phyloP scores from a whole-genome alignment of 495 filamentous ascomycete genomes.

The Lasiosphaeris hirsuta region DNA sequence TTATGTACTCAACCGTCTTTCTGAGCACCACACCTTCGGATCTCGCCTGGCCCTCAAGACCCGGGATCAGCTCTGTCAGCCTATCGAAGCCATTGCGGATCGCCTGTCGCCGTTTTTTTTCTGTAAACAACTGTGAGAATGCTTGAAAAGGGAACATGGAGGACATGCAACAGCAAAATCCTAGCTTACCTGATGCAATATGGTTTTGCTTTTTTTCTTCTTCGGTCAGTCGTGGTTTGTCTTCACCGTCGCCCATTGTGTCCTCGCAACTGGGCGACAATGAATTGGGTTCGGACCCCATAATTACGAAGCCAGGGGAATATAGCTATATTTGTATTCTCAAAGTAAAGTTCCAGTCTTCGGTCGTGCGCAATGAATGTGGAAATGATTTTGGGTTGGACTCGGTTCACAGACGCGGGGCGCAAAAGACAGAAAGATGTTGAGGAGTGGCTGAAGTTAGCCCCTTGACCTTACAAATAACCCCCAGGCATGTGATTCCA shows the following conservation, averaged over 20 bases:
- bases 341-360: no score
- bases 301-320: no score
- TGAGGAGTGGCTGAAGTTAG: background rate
- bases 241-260: conserved; percentile 26
- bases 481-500: background rate
- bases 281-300: background rate
- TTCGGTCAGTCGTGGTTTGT: conserved; percentile 76
- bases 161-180: background rate
- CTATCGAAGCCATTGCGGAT: conserved; percentile 87
- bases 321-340: no score
- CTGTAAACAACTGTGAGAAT: conserved; percentile 31
- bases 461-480: background rate
- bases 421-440: background rate
- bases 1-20: conserved; percentile 70
- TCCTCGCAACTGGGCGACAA: background rate
- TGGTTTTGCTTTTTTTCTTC: conserved; percentile 90
- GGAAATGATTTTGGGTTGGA: no score
- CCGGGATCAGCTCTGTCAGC: conserved; percentile 78
- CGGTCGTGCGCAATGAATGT: no score
- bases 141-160: background rate
- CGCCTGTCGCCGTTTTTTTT: conserved; percentile 82
- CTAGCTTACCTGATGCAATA: conserved; percentile 60
- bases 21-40: conserved; percentile 82
- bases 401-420: background rate
- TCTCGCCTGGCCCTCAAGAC: conserved; percentile 74